phyloP scores from a whole-genome alignment of 2,329 filamentous ascomycete species.

The Pseudofabraea citricarpa region DNA sequence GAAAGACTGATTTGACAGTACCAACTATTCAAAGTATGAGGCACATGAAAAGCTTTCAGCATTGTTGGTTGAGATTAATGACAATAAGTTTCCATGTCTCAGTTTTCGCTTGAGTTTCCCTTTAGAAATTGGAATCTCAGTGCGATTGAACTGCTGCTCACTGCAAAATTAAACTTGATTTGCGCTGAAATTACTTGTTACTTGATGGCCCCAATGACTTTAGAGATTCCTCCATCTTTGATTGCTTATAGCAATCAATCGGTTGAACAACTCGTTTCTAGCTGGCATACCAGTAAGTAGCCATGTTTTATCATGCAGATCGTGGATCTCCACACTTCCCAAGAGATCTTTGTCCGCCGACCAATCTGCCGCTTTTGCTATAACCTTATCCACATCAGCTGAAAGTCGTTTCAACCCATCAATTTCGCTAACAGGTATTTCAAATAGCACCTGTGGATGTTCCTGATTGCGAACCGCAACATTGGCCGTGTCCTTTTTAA shows the following conservation, averaged over 20 bases:
- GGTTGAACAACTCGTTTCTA: constrained; percentile 75
- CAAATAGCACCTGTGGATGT: constrained; percentile 37
- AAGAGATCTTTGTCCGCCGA: constrained; percentile 65
- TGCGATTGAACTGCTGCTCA: too few species aligned
- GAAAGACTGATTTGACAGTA: too few species aligned
- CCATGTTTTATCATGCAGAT: constrained; percentile 47
- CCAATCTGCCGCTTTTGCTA: constrained; percentile 74
- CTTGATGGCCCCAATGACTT: too few species aligned
- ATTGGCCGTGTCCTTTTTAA: constrained; percentile 30
- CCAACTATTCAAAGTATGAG: too few species aligned
- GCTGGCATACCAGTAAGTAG: constrained; percentile 65
- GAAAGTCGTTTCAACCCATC: constrained; percentile 69
- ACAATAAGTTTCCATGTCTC: too few species aligned
- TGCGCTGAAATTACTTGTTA: too few species aligned
- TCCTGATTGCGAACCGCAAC: too few species aligned
- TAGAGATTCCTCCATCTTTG: constrained; percentile 80
- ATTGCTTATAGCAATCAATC: constrained; percentile 67
- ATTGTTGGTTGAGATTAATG: too few species aligned
- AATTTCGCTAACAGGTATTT: constrained; percentile 64
- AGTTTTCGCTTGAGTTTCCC: too few species aligned
- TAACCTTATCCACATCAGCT: constrained; percentile 70
- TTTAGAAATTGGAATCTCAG: too few species aligned
- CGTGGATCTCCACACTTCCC: constrained; percentile 59
- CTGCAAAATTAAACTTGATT: too few species aligned
- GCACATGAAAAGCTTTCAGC: too few species aligned